Base-by-base conservation (phyloP, 2,329 filamentous ascomycete species). In the Sarocladium strictum region DNA sequence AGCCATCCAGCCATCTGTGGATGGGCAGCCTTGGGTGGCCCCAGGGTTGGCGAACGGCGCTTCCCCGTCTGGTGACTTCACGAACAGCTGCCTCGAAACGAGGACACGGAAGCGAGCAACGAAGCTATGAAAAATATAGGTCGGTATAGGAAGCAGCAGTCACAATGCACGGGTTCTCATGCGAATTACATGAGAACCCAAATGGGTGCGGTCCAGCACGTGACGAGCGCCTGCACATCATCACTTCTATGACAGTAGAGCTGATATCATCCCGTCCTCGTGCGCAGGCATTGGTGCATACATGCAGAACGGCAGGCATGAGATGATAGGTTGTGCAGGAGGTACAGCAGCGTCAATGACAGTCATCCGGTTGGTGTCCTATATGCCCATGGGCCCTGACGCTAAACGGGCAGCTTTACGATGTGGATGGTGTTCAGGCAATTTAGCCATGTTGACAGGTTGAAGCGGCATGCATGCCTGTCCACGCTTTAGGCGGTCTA, bases 131-230 rank as follows among this genome's bases (percentile, higher is more conserved):
- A 6, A 32, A 6, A 32, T 32, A 7, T 6, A 32, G 29, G 15
- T 40, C 37, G 15, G 14, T 15, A 40, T n/a, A 19, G 37, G 10
- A 19, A 19, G 27, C 23, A 35, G 33, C 27, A 35, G 47, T 35
- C 47, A 51, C 17, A 29, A 51, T 23, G 47, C 47, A 35, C 12
- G 23, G 35, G 47, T 51, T 29, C 47, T 51, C 35, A n/a, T 21
- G 26, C 17, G 19, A 51, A 33, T 17, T 51, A 26, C 11, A 23
- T 29, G 17, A 51, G 14, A 9, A 19, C 11, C 15, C 3, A 19
- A 35, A 35, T 33, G 26, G 47, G 47, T 33, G 47, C 23, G 29
- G 27, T 17, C 23, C 26, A 14, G 17, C 47, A 51, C 47, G 27
- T 51, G 47, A 27, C 10, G 29, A 51, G 47, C 47, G 27, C 26